Conservation (phyloP, 106 monocot species). For the Amphibolis antarctica region DNA sequence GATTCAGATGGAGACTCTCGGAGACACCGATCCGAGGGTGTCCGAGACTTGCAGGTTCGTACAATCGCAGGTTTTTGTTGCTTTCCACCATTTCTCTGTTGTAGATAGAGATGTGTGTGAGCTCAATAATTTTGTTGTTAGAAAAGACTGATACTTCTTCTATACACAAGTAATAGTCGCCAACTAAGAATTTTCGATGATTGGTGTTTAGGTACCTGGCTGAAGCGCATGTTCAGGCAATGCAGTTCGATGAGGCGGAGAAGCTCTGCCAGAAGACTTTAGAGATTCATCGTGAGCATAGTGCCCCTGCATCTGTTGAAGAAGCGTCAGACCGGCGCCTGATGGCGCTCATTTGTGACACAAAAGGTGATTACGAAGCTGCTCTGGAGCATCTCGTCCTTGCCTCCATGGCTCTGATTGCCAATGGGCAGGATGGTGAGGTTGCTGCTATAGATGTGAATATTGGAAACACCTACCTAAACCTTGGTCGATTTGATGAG, state of each 20-base stretch:
- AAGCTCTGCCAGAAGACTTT: slow-evolving; percentile 29
- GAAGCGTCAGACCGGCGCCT: slow-evolving; percentile 33
- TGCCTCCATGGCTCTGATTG: slow-evolving; percentile 37
- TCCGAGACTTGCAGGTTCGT: slow-evolving; percentile 32
- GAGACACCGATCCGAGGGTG: slow-evolving; percentile 36
- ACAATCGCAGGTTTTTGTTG: background rate
- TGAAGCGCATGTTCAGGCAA: slow-evolving; percentile 34
- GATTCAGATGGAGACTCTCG: slow-evolving; percentile 24
- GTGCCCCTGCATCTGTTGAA: slow-evolving; percentile 20
- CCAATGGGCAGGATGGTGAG: slow-evolving; percentile 26
- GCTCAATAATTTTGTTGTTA: no score
- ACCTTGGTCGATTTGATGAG: slow-evolving; percentile 38
- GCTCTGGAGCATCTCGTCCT: slow-evolving; percentile 39
- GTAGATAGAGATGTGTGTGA: background rate
- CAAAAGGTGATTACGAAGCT: slow-evolving; percentile 31
- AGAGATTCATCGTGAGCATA: slow-evolving; percentile 34
- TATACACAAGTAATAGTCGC: background rate
- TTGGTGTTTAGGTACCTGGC: slow-evolving; percentile 26
- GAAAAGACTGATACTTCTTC: no score
- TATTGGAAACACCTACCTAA: slow-evolving; percentile 31
- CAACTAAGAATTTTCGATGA: background rate
- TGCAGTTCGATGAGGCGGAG: slow-evolving; percentile 43
- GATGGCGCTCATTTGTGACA: slow-evolving; percentile 36
- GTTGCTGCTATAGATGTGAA: slow-evolving; percentile 29
- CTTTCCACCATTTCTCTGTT: background rate